phyloP scores from a whole-genome alignment of 257 asterid genomes.

The Verbena officinalis region DNA sequence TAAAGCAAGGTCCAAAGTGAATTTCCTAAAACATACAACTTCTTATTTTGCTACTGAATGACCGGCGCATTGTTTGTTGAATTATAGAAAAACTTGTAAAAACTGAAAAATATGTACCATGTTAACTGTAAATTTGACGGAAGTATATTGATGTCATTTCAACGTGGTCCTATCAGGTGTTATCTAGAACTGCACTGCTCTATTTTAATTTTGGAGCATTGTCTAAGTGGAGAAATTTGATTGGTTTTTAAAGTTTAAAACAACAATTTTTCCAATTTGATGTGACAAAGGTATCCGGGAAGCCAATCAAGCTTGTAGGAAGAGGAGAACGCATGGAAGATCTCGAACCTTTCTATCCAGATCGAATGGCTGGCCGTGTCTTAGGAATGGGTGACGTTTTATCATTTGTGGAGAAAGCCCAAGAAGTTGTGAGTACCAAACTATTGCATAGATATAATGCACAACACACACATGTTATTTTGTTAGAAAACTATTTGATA shows the following conservation, averaged over 20 bases:
- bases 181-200: slow-evolving; percentile 11
- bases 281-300: slow-evolving; percentile 85
- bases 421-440: slow-evolving; percentile 81
- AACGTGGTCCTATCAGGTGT: slow-evolving; percentile 2
- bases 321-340: slow-evolving; percentile 99
- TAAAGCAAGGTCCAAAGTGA: slow-evolving; percentile 19
- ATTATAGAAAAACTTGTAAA: not conserved
- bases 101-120: not conserved
- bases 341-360: slow-evolving; percentile 98
- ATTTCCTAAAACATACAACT: slow-evolving; percentile 12
- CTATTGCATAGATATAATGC: slow-evolving; percentile 21
- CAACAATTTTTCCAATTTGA: slow-evolving; percentile 11
- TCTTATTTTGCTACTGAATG: not conserved
- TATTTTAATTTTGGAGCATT: slow-evolving; percentile 8
- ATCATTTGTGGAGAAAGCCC: slow-evolving; percentile 98
- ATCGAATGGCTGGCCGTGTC: slow-evolving; percentile 98
- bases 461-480: not conserved
- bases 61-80: slow-evolving; percentile 9
- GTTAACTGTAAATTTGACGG: not conserved
- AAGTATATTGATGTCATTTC: not conserved
- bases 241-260: slow-evolving; percentile 17
- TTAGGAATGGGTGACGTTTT: slow-evolving; percentile 99
- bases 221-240: slow-evolving; percentile 16
- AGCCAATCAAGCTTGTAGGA: slow-evolving; percentile 99
- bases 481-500: slow-evolving; percentile 18